Evolutionary conservation across 1,284 basidiomycete genomes (phyloP).

Genomic region (Heterobasidion irregulare): DNA sequence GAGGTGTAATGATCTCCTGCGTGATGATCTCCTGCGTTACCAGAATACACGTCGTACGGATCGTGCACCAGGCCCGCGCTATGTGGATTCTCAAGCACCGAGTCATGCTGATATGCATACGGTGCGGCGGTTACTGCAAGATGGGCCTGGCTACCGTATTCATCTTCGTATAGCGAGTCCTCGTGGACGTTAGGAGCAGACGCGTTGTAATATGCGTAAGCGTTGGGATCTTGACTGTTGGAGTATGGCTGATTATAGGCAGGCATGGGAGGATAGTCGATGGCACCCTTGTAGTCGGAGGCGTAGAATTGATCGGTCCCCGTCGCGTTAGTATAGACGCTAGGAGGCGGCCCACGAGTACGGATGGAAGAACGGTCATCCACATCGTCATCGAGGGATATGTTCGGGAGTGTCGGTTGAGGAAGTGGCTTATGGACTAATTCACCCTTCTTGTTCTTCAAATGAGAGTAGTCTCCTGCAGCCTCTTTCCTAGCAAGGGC

Average conservation of each 20-base stretch:
- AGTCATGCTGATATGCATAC: conserved; percentile 31
- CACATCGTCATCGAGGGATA: conserved; percentile 77
- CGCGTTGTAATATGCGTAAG: conserved; percentile 44
- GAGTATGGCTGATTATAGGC: conserved; percentile 52
- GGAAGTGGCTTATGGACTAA: conserved; percentile 75
- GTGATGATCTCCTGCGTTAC: conserved; percentile 3
- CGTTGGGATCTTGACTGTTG: conserved; percentile 33
- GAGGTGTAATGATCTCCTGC: conserved; percentile 2
- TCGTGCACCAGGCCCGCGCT: conserved; percentile 21
- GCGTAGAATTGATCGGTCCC: conserved; percentile 32
- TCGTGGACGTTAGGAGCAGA: conserved; percentile 45
- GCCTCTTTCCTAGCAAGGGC: conserved; percentile 88
- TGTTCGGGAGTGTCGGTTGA: conserved; percentile 93
- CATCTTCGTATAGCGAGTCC: conserved; percentile 51
- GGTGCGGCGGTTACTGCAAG: conserved; percentile 48
- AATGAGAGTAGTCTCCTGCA: conserved; percentile 80
- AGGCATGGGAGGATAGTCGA: conserved; percentile 56
- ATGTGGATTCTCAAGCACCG: neutral
- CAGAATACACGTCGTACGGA: conserved; percentile 38
- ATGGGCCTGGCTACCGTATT: conserved; percentile 52
- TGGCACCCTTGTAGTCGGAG: conserved; percentile 35
- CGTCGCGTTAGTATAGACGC: conserved; percentile 36
- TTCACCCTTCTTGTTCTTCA: conserved; percentile 92
- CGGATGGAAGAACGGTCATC: conserved; percentile 54
- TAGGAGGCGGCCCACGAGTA: conserved; percentile 48